Conservation (phyloP, 1,139 yeast species). For the Suhomyces bolitotheri region DNA sequence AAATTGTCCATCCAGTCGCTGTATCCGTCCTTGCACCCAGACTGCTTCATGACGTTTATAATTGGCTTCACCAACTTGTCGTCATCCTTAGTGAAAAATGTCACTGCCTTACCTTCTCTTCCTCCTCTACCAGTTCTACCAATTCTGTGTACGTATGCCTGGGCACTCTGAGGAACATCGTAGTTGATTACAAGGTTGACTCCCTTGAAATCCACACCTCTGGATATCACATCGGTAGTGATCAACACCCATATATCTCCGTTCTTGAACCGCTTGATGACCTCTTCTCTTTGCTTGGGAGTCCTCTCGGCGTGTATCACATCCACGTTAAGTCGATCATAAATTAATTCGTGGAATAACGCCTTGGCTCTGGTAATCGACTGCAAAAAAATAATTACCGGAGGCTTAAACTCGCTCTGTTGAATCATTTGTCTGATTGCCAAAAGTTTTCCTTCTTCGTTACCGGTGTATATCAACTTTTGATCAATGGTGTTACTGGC, state of each 20-base stretch:
- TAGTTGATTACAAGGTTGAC: slow-evolving; percentile 92
- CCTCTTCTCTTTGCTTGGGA: slow-evolving; percentile 81
- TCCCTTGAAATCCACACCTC: slow-evolving; percentile 98
- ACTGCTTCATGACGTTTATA: slow-evolving; percentile 91
- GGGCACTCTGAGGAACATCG: slow-evolving; percentile 93
- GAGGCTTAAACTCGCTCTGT: slow-evolving; percentile 87
- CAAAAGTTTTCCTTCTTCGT: slow-evolving; percentile 88
- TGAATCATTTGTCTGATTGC: slow-evolving; percentile 89
- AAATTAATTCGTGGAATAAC: slow-evolving; percentile 83
- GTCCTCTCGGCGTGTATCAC: slow-evolving; percentile 96
- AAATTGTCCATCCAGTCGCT: slow-evolving; percentile 82
- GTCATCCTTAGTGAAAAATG: slow-evolving; percentile 93
- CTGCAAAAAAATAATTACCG: slow-evolving; percentile 88
- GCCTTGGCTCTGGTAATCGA: slow-evolving; percentile 95
- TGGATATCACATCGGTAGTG: slow-evolving; percentile 91
- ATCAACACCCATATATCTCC: slow-evolving; percentile 97
- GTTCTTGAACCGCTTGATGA: slow-evolving; percentile 76
- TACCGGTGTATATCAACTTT: slow-evolving; percentile 81
- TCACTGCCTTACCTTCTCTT: slow-evolving; percentile 78
- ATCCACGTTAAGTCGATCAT: slow-evolving; percentile 90
- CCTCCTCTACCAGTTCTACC: slow-evolving; percentile 99
- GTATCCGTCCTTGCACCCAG: slow-evolving; percentile 68
- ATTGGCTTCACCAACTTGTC: slow-evolving; percentile 73
- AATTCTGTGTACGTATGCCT: slow-evolving; percentile 94
- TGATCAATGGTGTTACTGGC: slow-evolving; percentile 86